Base-by-base conservation (phyloP, 2,329 filamentous ascomycete species). In the Massarina eburnea region DNA sequence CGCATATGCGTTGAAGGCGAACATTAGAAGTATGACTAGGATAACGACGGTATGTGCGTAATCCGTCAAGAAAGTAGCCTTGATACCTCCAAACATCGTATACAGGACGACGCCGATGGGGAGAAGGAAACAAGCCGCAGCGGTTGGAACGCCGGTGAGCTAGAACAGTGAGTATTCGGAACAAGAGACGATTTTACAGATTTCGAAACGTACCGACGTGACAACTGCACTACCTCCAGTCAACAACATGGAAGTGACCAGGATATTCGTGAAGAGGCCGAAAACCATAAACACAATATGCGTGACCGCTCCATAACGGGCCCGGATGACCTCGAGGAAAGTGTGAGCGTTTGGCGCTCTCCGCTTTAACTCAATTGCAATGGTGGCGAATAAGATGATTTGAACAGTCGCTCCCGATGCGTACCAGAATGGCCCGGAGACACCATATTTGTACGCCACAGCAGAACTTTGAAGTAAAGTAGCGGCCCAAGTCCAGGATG, bases 401-500 rank as follows among this genome's bases (percentile, higher is more conserved):
- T 64, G 61, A 66, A 69, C 63, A 17, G 65, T 67, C 8, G 63
- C 64, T 15, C 74, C 73, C 78, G 30, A 88, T 10, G 84, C 88
- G 62, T 82, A 82, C 74, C 76, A 84, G 67, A 86, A 86, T 1
- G 83, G 82, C 1, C 83, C 84, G 2, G 80, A 83, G 37, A 86
- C 80, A 39, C 83, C 83, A 64, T 92, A 92, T 51, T 82, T 77
- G 69, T 95, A 95, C 51, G 88, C 89, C 15, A 95, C 87, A n/a
- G 84, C 82, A 1, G 88, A 85, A 1, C 83, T 88, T 63, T 94
- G 89, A 2, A 94, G 77, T 1, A 92, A 76, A 0, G 89, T 94
- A 18, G 89, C 90, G 0, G 89, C 90, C 90, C 90, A 95, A 0
- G 91, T 95, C 91, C 91, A 96, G 4, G 86, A 91, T 14, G 87